Evolutionary conservation across 2,329 filamentous ascomycete genomes (phyloP).

Genomic region (Juglanconis oblonga): DNA sequence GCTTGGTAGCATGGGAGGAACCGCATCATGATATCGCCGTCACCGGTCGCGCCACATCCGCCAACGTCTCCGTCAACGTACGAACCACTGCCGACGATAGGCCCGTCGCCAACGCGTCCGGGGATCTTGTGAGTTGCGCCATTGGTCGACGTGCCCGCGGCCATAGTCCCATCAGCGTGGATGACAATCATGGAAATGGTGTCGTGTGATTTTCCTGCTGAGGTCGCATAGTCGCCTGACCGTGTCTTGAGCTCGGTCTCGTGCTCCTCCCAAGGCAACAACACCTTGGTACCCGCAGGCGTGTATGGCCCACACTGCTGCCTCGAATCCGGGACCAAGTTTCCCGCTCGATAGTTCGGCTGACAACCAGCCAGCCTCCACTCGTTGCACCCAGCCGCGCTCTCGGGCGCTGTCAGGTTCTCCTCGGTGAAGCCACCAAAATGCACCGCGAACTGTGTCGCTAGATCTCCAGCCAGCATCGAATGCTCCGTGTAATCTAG

Average conservation of each 20-base stretch:
- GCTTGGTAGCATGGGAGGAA: constrained; percentile 58
- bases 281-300: constrained; percentile 27
- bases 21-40: constrained; percentile 57
- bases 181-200: constrained; percentile 53
- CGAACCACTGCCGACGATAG: constrained; percentile 52
- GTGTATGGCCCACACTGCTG: constrained; percentile 46
- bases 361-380: constrained; percentile 44
- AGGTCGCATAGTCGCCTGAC: neutral
- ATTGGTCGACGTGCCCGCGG: constrained; percentile 55
- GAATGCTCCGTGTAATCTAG: constrained; percentile 51
- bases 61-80: constrained; percentile 54
- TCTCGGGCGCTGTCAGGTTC: constrained; percentile 41
- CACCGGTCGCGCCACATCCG: constrained; percentile 54
- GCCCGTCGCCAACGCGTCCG: constrained; percentile 53
- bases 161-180: constrained; percentile 42
- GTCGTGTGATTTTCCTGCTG: constrained; percentile 41
- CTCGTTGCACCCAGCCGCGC: constrained; percentile 35
- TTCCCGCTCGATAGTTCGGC: constrained; percentile 46
- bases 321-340: constrained; percentile 41
- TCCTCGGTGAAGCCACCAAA: constrained; percentile 46
- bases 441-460: constrained; percentile 49
- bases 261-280: neutral
- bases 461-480: constrained; percentile 47
- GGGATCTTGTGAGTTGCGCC: constrained; percentile 53
- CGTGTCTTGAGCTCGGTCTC: constrained; percentile 7